Base-by-base conservation (phyloP, 2,329 filamentous ascomycete species). In the Alternaria arborescens region DNA sequence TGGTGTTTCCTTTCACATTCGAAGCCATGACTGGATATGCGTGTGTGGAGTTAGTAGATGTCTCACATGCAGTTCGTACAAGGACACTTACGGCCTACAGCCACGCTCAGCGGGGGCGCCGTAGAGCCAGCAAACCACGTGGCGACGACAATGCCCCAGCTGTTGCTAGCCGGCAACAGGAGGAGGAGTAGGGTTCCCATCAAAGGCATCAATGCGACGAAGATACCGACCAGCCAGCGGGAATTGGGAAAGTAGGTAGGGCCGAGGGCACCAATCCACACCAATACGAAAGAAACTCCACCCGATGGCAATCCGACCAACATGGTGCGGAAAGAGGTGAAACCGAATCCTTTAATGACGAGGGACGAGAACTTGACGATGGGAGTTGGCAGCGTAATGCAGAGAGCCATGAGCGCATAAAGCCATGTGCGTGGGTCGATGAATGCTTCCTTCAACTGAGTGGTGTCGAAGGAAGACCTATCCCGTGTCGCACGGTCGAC, bases 221-320 rank as follows among this genome's bases (percentile, higher is more conserved):
- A 26, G 24, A 26, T 26, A 26, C 24, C 24, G 24, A 26, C 24
- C 24, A 26, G 4, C 81, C 69, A 79, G 2, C 83, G 74, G 38
- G 78, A 78, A 2, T 73, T 72, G 0, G 82, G 82, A 40, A 81
- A 78, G 3, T 82, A 20, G 26, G 67, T 67, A 55, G 77, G 82
- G 0, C 75, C 77, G 6, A 75, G 58, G 14, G 82, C 75, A 12
- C 80, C 82, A 22, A 85, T 70, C 82, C 83, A 85, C 36, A 85
- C 68, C 48, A 82, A 73, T 1, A 74, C 55, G 22, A 85, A 77
- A 62, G 84, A 80, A 1, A 85, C 77, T 0, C 82, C 83, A 1
- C 83, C 83, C 0, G 82, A 84, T 0, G 83, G 83, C 0, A 81
- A 78, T 4, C 77, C 80, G 67, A 82, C 82, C 0, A 85, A 76